Base-by-base conservation (phyloP, 108 stramenopile genomes). In the Discostella pseudostelligera region DNA sequence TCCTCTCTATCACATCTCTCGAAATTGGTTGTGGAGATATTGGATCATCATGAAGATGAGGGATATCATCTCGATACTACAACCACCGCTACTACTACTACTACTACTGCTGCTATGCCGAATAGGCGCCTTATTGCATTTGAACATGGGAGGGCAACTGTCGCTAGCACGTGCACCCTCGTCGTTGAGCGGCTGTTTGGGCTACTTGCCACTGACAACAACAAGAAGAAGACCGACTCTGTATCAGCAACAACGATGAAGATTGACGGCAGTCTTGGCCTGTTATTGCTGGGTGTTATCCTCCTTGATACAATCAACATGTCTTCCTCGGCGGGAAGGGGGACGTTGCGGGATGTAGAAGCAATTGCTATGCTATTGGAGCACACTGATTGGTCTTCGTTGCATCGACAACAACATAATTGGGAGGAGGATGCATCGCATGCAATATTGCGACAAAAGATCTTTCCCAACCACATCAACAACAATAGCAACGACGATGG, bases 261-360 rank as follows among this genome's bases (percentile, higher is more conserved):
- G 5, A 62, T 75, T 43, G 74, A 74, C 55, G 44, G 73, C 42
- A 39, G 56, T 2, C 50, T 91, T 5, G 79, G 82, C 17, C 58
- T 87, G 28, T 44, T 81, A 7, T 61, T 93, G 17, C 55, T 89
- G 19, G 88, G 92, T 24, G 82, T 80, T 14, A 93, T 93, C 16
- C 70, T 93, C 25, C 59, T 93, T 14, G 92, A 93, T 80, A 85
- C 92, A n/a, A 67, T 89, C 62, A 87, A 93, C 69, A 83, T 93
- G 84, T 64, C 49, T 14, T 74, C 83, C 11, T 58, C 70, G 56
- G 87, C 88, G 16, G 86, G 86, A 8, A 87, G 87, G 69, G 92
- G 74, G 3, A 90, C 92, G 14, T 60, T 50, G 9, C 65, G 92
- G 1, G 92, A 93, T 65, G 60, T 56, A 29, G 56, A n/a, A 13